Evolutionary conservation across 2,329 filamentous ascomycete genomes (phyloP), one percentile per base, ranked within the genome.

Genomic region (Talaromyces sp.): DNA sequence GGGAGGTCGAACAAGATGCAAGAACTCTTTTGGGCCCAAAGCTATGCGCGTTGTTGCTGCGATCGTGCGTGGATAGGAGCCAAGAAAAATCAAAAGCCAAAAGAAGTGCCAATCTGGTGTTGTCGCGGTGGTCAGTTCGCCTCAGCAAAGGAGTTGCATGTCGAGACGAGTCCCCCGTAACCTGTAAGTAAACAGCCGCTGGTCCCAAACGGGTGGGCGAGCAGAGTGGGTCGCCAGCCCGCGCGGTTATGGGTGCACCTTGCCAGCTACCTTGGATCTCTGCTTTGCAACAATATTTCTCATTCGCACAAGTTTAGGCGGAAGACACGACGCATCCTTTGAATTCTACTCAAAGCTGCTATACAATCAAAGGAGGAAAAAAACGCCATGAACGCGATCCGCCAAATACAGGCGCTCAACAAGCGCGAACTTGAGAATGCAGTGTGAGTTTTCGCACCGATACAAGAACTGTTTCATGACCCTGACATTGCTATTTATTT

Each of bases 351-450:
- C 3, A 19, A 12, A 46, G 3, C 8, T 21, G 8, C 1, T 6
- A 46, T 11, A 46, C 10, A 19, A 9, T n/a, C 7, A 21, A 4
- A 21, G 21, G 11, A 11, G 8, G 11, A 38, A 35, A 3, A 21
- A n/a, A 41, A 54, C 19, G 17, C 79, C 29, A 99, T 99, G 94
- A 97, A 99, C 74, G 88, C 91, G 67, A 94, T 99, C 67, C 90
- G 92, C 68, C 88, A 92, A 61, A 94, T 97, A 63, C 90, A 96
- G 74, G 87, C 88, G 73, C 88, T 99, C 62, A 99, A 99, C 75
- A 91, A 94, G 79, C 88, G 88, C 67, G 94, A 99, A 77, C 89
- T 99, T 63, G 92, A 97, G 75, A 88, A 91, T 73, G 91, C 88
- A 72, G 84, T 92, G 86, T 89, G 74, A 74, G 87, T 81, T n/a